Conservation (phyloP, 768 basidiomycete species). For the Gymnopilus junonius region DNA sequence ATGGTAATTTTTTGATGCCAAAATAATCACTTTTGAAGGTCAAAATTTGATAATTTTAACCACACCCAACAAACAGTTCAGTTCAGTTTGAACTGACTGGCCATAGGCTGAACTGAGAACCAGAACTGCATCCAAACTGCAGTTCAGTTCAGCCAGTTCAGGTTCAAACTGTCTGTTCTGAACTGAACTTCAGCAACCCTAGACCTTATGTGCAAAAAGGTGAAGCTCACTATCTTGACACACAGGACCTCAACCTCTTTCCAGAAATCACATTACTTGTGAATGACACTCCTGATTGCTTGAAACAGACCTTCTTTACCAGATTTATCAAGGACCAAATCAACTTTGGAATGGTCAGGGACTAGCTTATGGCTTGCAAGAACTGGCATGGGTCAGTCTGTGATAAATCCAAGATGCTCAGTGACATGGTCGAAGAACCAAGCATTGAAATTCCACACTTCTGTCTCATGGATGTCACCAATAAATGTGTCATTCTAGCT, state of each 20-base stretch:
- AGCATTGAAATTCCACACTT: conserved; percentile 9
- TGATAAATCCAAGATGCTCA: conserved; percentile 5
- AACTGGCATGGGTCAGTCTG: neutral
- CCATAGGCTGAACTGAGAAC: no score
- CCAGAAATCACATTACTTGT: conserved; percentile 12
- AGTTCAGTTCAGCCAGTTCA: no score
- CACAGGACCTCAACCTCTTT: neutral
- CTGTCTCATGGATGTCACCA: conserved; percentile 11
- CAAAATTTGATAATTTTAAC: no score
- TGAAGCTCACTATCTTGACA: neutral
- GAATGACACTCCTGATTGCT: conserved; percentile 1
- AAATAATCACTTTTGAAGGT: no score
- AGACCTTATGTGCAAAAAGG: neutral
- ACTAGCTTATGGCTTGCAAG: conserved; percentile 8
- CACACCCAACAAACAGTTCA: no score
- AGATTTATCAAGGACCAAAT: conserved; percentile 8
- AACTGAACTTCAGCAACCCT: no score
- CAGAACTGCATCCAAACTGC: no score
- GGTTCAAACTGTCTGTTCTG: no score
- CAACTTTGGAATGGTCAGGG: conserved; percentile 12
- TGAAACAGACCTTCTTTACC: neutral
- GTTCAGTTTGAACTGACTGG: no score
- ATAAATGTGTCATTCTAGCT: conserved; percentile 3
- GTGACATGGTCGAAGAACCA: neutral
- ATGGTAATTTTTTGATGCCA: no score